Percentiles rank a stretch among this genome's conserved stretches.
phyloP scores from a whole-genome alignment of 2,329 filamentous ascomycete species.

The Ambrosiella xylebori region DNA sequence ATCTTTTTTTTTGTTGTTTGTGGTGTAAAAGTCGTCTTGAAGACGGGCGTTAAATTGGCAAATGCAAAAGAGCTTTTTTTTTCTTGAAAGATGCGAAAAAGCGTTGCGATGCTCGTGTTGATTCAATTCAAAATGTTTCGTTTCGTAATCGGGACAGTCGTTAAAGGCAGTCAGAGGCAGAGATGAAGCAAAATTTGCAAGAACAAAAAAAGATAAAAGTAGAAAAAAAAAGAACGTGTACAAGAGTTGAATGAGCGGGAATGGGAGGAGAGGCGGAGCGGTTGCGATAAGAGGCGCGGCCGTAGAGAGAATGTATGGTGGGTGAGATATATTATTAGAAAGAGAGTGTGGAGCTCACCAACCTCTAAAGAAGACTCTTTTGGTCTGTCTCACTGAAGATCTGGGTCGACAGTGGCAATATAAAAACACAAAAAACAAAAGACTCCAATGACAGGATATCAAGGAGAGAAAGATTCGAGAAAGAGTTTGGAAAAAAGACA shows the following conservation, averaged over 20 bases:
- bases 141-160: constrained; percentile 1
- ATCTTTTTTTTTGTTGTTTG: background rate
- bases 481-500: background rate
- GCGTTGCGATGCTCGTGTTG: background rate
- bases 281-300: background rate
- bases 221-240: background rate
- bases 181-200: background rate
- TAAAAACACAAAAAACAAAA: background rate
- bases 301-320: background rate
- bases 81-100: background rate
- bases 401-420: background rate
- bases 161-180: background rate
- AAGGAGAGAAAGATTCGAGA: background rate
- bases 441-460: background rate
- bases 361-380: background rate
- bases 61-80: background rate
- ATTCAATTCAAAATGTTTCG: background rate
- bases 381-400: too few species aligned
- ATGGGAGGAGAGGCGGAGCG: background rate
- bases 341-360: background rate
- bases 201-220: background rate
- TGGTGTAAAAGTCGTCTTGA: background rate
- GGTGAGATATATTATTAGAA: background rate
- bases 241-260: background rate
- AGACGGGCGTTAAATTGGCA: background rate